phyloP scores from a whole-genome alignment of 352 stramenopile species.

The Phytophthora sp. region DNA sequence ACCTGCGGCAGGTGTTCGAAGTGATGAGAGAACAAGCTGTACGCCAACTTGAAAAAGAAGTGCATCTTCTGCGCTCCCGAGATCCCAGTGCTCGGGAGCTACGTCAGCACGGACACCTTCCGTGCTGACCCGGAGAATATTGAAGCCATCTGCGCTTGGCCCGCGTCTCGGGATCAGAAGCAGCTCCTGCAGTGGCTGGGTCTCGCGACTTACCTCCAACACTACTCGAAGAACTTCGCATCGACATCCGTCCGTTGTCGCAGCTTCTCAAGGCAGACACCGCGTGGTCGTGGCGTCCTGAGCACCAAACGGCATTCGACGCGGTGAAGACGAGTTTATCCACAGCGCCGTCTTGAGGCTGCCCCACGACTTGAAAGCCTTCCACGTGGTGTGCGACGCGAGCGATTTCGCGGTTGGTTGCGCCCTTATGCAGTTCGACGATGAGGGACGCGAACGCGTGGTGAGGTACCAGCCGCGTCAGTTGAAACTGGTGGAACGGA shows the following conservation, averaged over 20 bases:
- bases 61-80: slow-evolving; percentile 35
- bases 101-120: slow-evolving; percentile 12
- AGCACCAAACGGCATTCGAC: too few species aligned
- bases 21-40: slow-evolving; percentile 27
- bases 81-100: slow-evolving; percentile 38
- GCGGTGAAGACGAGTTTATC: neutral
- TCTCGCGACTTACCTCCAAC: too few species aligned
- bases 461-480: slow-evolving; percentile 32
- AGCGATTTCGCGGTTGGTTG: neutral
- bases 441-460: neutral
- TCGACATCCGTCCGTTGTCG: neutral
- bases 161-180: neutral
- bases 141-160: slow-evolving; percentile 20
- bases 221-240: neutral
- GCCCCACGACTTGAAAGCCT: neutral
- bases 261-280: too few species aligned
- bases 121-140: slow-evolving; percentile 30
- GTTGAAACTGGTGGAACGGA: neutral
- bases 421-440: neutral
- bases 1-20: slow-evolving; percentile 27
- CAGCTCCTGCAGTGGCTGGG: neutral
- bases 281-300: too few species aligned
- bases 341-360: neutral
- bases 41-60: neutral
- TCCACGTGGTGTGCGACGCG: too few species aligned